Evolutionary conservation across 805 yeast genomes (phyloP), one percentile per base, ranked within the genome.

Genomic region (Wickerhamomyces sydowiorum): DNA sequence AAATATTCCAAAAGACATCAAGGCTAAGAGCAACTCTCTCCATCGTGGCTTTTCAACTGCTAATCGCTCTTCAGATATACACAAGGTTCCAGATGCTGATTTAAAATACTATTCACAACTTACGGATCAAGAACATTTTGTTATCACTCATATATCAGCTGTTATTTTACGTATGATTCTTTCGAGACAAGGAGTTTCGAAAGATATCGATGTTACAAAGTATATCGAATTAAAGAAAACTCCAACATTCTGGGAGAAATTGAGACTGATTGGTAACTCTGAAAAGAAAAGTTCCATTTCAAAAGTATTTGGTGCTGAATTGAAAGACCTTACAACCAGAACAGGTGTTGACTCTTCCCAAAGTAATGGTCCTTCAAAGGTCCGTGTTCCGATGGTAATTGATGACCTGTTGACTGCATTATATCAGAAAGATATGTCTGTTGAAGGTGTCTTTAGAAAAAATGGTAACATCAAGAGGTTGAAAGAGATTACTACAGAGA

Each of bases 361-460:
- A 21, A 96, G 95, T 3, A 83, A 84, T 37, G 96, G 96, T 0
- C 89, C 96, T 0, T 69, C 80, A 1, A 80, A 80, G 49, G 72
- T 93, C 34, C 73, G 80, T 29, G 84, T 93, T 33, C 99, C 99
- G 1, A 73, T 86, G 37, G 69, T 93, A 30, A 72, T 93, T 34
- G 98, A 91, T 54, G 98, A 93, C 54, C 67, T 90, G 15, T 78
- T 93, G 28, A 75, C 78, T 24, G 86, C 95, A 0, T 75, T 93
- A 69, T 76, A 86, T 40, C 91, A 84, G 45, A 88, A 86, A 71
- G 98, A 93, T 63, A 78, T 91, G 83, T 86, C 97, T 3, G 89
- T 82, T 24, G 99, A 93, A 62, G 99, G 99, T 45, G 83, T 93
- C 5, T 93, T 93, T 73, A 78, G 99, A 54, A 84, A 90, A 57